phyloP scores from a whole-genome alignment of 2,329 filamentous ascomycete genomes.

The Scopulariopsis brevicaulis region DNA sequence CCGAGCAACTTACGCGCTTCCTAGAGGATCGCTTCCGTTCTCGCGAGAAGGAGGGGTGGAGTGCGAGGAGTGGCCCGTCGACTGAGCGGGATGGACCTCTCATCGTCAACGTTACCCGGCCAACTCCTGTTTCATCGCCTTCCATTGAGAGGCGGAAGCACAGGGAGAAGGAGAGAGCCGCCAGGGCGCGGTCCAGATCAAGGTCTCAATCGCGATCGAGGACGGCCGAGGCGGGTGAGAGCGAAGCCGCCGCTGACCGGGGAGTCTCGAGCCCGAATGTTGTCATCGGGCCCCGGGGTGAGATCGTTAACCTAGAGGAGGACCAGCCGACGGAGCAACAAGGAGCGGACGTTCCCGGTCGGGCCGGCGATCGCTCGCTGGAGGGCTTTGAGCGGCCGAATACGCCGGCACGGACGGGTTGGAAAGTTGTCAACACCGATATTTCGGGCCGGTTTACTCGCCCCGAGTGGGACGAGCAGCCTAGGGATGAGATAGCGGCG shows the following conservation, averaged over 20 bases:
- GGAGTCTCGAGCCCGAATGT: slow-evolving; percentile 1
- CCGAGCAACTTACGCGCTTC: slow-evolving; percentile 33
- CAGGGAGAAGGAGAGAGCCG: slow-evolving; percentile 5
- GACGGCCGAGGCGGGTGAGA: not conserved
- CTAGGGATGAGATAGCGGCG: not conserved
- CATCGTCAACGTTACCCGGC: slow-evolving; percentile 44
- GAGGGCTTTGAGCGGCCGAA: not conserved
- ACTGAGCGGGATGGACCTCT: slow-evolving; percentile 44
- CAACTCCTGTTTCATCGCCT: slow-evolving; percentile 47
- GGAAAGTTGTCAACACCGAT: not conserved
- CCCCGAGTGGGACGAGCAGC: not conserved
- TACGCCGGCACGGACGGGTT: not conserved
- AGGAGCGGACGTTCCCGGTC: not conserved
- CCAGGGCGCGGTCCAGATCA: not conserved
- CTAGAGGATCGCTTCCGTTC: not conserved
- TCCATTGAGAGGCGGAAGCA: slow-evolving; percentile 22
- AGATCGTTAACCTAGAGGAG: not conserved
- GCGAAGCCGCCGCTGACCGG: not conserved
- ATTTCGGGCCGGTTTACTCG: not conserved
- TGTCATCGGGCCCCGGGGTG: slow-evolving; percentile 3
- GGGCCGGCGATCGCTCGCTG: not conserved
- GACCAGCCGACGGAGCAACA: not conserved
- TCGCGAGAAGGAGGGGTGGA: slow-evolving; percentile 1
- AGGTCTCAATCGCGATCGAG: not conserved
- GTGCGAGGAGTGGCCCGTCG: slow-evolving; percentile 33